Conservation (phyloP, 176 grass and related monocot genomes). For the Zea mays region Zm-B73-REFERENCE-NAM-5.0 NC_050097.1:191312001-191312500, state of each 20-base stretch:
- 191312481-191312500: background rate
- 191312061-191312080: conserved; percentile 42
- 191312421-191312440: conserved; percentile 90
- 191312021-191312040: too few species aligned
- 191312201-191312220: background rate
- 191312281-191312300: background rate
- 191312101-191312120: background rate
- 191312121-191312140: too few species aligned
- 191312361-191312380: conserved; percentile 57
- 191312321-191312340: background rate
- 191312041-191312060: too few species aligned
- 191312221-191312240: background rate
- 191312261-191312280: background rate
- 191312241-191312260: background rate
- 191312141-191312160: too few species aligned
- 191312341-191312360: conserved; percentile 38
- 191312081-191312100: conserved; percentile 30
- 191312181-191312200: conserved; percentile 16
- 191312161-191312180: too few species aligned
- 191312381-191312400: conserved; percentile 56
- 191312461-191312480: conserved; percentile 27
- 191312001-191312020: too few species aligned
- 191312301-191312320: background rate
- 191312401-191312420: conserved; percentile 92
- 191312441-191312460: conserved; percentile 77